A percentile compares a stretch with the other conserved stretches of the same genome.
phyloP scores from a whole-genome alignment of 371 early-diverging fungal genomes.

The Cokeromyces recurvatus region DNA sequence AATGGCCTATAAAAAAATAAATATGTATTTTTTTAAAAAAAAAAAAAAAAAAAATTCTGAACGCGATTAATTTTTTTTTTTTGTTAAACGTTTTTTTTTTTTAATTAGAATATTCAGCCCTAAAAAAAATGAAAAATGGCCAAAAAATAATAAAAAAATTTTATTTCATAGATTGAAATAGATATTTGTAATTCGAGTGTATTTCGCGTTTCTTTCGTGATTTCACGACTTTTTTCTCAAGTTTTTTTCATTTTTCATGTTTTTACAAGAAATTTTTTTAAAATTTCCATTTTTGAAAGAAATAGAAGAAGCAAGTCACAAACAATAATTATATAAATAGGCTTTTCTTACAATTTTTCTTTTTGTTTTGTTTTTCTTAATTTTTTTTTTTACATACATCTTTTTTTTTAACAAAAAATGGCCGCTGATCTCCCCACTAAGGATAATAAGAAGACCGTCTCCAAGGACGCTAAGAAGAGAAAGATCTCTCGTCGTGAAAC shows the following conservation, averaged over 20 bases:
- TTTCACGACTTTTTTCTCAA: constrained; percentile 10
- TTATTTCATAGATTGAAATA: constrained; percentile 8
- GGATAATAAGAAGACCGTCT: constrained; percentile 13
- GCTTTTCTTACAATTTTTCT: not conserved
- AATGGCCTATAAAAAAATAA: no score
- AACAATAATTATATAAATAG: constrained; percentile 1
- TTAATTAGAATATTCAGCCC: not conserved
- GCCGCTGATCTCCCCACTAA: constrained; percentile 49
- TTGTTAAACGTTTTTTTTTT: no score
- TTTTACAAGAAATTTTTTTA: not conserved
- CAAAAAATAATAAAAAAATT: not conserved
- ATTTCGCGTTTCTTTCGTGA: constrained; percentile 24
- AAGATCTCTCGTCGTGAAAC: constrained; percentile 79
- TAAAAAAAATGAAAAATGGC: not conserved
- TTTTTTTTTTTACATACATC: constrained; percentile 3
- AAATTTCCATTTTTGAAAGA: not conserved
- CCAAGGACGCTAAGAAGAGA: constrained; percentile 53
- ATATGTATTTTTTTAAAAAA: not conserved
- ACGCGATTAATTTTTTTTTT: constrained; percentile 7
- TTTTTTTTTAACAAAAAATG: constrained; percentile 9
- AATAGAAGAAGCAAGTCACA: constrained; percentile 1
- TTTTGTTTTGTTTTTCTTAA: constrained; percentile 11
- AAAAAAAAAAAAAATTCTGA: not conserved
- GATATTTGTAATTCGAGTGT: constrained; percentile 5
- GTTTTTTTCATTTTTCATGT: not conserved